Evolutionary conservation across 495 filamentous ascomycete genomes (phyloP).

Genomic region (Talaromyces wortmannii): DNA sequence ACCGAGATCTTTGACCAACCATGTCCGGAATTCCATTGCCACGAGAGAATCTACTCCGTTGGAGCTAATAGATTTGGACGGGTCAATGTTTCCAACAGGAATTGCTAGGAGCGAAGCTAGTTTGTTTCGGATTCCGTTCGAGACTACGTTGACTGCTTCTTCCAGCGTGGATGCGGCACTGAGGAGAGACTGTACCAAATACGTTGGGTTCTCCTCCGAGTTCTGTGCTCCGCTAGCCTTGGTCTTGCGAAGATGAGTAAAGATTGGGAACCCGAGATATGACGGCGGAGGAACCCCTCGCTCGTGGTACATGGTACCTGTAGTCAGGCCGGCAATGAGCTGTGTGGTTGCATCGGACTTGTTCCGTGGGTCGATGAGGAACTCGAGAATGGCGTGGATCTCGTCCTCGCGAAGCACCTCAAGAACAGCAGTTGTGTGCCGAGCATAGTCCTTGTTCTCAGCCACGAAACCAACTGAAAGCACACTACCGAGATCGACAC

Average conservation of each 20-base stretch:
- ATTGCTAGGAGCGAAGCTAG: conserved; percentile 20
- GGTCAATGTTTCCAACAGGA: conserved; percentile 31
- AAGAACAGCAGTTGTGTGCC: conserved; percentile 5
- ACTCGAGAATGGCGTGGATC: conserved; percentile 21
- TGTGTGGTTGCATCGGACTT: conserved; percentile 8
- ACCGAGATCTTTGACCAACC: conserved; percentile 28
- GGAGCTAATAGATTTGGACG: conserved; percentile 18
- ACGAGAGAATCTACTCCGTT: conserved; percentile 39
- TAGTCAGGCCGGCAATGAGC: conserved; percentile 18
- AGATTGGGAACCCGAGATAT: conserved; percentile 21
- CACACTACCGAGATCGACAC: conserved; percentile 49
- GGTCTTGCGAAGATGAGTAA: conserved; percentile 16
- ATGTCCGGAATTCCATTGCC: conserved; percentile 39
- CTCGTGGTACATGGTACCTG: conserved; percentile 12
- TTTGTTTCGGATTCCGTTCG: conserved; percentile 14
- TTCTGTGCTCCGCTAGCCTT: neutral
- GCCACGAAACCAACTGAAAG: conserved; percentile 50
- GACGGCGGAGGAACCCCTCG: conserved; percentile 15
- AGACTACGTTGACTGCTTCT: conserved; percentile 17
- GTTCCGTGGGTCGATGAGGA: conserved; percentile 16
- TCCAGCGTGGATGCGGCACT: conserved; percentile 13
- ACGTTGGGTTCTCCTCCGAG: neutral
- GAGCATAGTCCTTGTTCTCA: conserved; percentile 13
- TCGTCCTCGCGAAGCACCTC: conserved; percentile 16
- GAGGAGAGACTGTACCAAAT: conserved; percentile 3